A percentile compares a stretch with the other conserved stretches of the same genome.
Evolutionary conservation across 495 filamentous ascomycete genomes (phyloP).

Genomic region (Annulohypoxylon maeteangense): DNA sequence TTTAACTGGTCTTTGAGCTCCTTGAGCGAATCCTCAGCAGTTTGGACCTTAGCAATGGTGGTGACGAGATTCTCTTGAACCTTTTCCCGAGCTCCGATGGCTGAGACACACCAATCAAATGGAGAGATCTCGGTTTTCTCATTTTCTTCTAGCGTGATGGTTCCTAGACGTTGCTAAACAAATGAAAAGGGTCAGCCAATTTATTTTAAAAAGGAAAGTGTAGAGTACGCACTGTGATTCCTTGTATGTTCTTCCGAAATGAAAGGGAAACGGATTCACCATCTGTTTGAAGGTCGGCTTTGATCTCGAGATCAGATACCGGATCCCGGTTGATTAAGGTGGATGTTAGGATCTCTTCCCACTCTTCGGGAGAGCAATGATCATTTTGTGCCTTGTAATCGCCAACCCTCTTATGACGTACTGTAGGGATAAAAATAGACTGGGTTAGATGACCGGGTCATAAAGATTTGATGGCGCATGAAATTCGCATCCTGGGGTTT

Average conservation of each 20-base stretch:
- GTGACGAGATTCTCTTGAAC: constrained; percentile 55
- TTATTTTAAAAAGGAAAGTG: not conserved
- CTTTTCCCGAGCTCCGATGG: constrained; percentile 45
- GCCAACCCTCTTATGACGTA: constrained; percentile 45
- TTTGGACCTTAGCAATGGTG: constrained; percentile 57
- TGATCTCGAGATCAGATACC: constrained; percentile 54
- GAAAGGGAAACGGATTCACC: constrained; percentile 51
- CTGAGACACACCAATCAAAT: constrained; percentile 75
- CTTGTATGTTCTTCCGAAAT: constrained; percentile 58
- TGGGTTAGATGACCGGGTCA: constrained; percentile 24
- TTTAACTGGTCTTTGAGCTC: constrained; percentile 68
- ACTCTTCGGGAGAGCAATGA: constrained; percentile 56
- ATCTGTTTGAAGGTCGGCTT: constrained; percentile 50
- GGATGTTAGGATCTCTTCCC: constrained; percentile 56
- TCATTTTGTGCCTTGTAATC: constrained; percentile 47
- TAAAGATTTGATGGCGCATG: constrained; percentile 24
- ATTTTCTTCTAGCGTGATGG: constrained; percentile 68
- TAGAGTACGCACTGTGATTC: constrained; percentile 54
- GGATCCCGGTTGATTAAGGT: constrained; percentile 50
- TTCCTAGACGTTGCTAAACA: constrained; percentile 74
- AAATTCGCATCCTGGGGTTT: constrained; percentile 22
- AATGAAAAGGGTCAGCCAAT: constrained; percentile 25
- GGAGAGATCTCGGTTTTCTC: constrained; percentile 73
- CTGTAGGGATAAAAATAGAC: constrained; percentile 36
- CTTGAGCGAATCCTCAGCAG: constrained; percentile 56